These are phyloP conservation scores for Candida sanyaensis DNA, from an alignment of 1,139 yeast species.

Conservation along the genomic window DNA sequence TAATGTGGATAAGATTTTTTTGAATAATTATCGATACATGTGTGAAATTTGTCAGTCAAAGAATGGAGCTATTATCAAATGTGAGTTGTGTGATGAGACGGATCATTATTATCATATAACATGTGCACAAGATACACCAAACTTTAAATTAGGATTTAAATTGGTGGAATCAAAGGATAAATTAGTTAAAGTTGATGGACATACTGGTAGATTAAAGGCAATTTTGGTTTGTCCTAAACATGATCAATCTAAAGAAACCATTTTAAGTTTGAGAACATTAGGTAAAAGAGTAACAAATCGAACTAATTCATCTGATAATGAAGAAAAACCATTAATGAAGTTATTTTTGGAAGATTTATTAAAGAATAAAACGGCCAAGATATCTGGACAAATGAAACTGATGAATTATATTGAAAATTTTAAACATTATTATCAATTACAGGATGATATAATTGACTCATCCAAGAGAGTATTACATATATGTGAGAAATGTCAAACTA, in stretches of 20 bases:
- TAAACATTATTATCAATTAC: constrained; percentile 11
- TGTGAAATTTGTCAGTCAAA: constrained; percentile 32
- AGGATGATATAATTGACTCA: background rate
- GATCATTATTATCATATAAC: constrained; percentile 53
- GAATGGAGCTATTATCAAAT: constrained; percentile 33
- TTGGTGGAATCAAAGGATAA: constrained; percentile 19
- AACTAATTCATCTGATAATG: constrained; percentile 20
- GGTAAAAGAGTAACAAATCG: constrained; percentile 35
- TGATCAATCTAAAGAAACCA: constrained; percentile 16
- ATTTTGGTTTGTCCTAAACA: constrained; percentile 48
- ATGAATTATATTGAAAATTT: constrained; percentile 28
- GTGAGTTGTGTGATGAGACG: constrained; percentile 27
- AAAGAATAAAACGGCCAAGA: constrained; percentile 16
- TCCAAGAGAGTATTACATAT: background rate
- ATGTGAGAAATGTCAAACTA: constrained; percentile 28
- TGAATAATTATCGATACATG: constrained; percentile 22
- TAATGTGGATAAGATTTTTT: constrained; percentile 30
- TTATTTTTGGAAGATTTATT: constrained; percentile 42
- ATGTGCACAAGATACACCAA: constrained; percentile 60
- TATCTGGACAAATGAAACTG: constrained; percentile 19
- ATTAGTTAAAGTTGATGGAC: constrained; percentile 27
- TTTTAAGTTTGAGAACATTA: constrained; percentile 23
- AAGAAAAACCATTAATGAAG: constrained; percentile 37
- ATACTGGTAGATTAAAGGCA: constrained; percentile 44
- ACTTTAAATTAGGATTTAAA: constrained; percentile 48